Percentiles rank a stretch among this genome's conserved stretches.
phyloP scores from a whole-genome alignment of 2,329 filamentous ascomycete genomes.

The Alternaria viburni region DNA sequence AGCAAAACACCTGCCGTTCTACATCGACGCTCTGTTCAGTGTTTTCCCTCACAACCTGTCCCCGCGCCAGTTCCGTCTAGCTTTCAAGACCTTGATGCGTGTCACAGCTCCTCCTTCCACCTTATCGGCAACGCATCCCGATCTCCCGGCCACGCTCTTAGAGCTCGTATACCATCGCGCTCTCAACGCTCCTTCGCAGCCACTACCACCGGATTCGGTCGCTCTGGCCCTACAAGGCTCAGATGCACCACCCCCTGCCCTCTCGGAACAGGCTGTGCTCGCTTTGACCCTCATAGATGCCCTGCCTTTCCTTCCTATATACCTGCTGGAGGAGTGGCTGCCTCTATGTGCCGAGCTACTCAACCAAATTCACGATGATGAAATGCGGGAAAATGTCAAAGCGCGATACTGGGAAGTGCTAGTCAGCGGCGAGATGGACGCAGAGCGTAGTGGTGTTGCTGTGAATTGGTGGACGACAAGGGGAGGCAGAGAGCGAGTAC shows the following conservation, averaged over 20 bases:
- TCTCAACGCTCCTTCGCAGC: slow-evolving; percentile 57
- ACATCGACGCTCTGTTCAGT: slow-evolving; percentile 79
- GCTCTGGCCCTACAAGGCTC: slow-evolving; percentile 46
- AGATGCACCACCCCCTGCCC: slow-evolving; percentile 42
- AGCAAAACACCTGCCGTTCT: slow-evolving; percentile 76
- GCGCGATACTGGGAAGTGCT: slow-evolving; percentile 80
- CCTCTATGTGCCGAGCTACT: slow-evolving; percentile 72
- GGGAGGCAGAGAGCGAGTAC: slow-evolving; percentile 63
- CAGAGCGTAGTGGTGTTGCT: slow-evolving; percentile 78
- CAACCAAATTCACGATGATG: slow-evolving; percentile 66
- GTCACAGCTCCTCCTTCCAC: slow-evolving; percentile 81
- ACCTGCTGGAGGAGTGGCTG: slow-evolving; percentile 80
- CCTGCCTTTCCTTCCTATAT: slow-evolving; percentile 73
- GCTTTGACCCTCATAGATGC: slow-evolving; percentile 80
- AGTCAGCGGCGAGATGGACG: slow-evolving; percentile 84
- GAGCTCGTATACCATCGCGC: slow-evolving; percentile 77
- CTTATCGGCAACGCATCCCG: slow-evolving; percentile 73
- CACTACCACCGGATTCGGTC: slow-evolving; percentile 50
- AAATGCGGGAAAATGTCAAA: slow-evolving; percentile 69
- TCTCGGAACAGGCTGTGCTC: slow-evolving; percentile 82
- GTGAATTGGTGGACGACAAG: slow-evolving; percentile 85
- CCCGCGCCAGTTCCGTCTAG: slow-evolving; percentile 83
- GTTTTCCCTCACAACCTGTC: slow-evolving; percentile 82
- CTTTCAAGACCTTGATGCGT: slow-evolving; percentile 83
- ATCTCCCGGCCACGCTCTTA: slow-evolving; percentile 79